phyloP scores from a whole-genome alignment of 2,329 filamentous ascomycete genomes.

The Knufia petricola region DNA sequence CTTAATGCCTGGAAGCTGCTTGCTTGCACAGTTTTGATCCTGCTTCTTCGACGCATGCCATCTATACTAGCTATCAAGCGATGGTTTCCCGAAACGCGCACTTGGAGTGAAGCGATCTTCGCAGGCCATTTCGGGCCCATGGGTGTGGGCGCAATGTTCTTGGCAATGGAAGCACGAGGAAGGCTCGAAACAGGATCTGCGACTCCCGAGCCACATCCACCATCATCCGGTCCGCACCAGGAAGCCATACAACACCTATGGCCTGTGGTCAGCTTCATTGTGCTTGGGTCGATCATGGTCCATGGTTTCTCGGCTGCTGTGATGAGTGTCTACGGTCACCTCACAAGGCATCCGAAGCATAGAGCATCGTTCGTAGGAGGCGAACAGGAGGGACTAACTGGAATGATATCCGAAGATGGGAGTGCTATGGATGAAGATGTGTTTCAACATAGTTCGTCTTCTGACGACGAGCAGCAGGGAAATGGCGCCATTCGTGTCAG shows the following conservation, averaged over 20 bases:
- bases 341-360: slow-evolving; percentile 36
- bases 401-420: slow-evolving; percentile 41
- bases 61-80: slow-evolving; percentile 40
- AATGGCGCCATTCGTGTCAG: slow-evolving; percentile 3
- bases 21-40: slow-evolving; percentile 39
- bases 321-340: slow-evolving; percentile 42
- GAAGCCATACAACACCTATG: slow-evolving; percentile 40
- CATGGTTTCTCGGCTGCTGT: slow-evolving; percentile 45
- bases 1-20: slow-evolving; percentile 35
- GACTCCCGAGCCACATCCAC: slow-evolving; percentile 37
- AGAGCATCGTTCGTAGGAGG: slow-evolving; percentile 41
- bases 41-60: slow-evolving; percentile 45
- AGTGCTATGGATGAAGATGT: slow-evolving; percentile 27
- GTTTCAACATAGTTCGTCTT: slow-evolving; percentile 1
- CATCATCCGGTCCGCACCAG: slow-evolving; percentile 27
- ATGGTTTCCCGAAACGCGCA: slow-evolving; percentile 40
- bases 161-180: slow-evolving; percentile 46
- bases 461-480: not conserved
- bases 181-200: slow-evolving; percentile 43
- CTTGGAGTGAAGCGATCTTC: slow-evolving; percentile 45
- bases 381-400: slow-evolving; percentile 41
- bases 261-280: slow-evolving; percentile 47
- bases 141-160: slow-evolving; percentile 47
- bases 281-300: slow-evolving; percentile 44
- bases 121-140: slow-evolving; percentile 50